Percentiles rank a stretch among this genome's conserved stretches.
These are phyloP conservation scores for Physocladia obscura DNA, from an alignment of 192 early-diverging fungal genomes.

Conservation along the genomic window DNA sequence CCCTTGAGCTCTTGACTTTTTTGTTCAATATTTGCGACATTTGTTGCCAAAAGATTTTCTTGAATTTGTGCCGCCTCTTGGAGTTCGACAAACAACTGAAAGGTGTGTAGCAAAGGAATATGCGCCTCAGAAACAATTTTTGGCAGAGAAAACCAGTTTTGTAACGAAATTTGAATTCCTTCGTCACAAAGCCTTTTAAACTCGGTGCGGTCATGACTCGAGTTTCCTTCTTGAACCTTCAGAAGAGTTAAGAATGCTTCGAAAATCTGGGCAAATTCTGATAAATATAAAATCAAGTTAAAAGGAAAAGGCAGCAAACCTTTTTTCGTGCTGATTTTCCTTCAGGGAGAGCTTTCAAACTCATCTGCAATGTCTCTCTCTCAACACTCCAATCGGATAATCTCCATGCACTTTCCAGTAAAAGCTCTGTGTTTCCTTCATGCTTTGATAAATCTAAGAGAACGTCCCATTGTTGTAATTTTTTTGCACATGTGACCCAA, in stretches of 20 bases:
- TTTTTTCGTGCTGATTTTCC: conserved; percentile 67
- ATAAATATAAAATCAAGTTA: conserved; percentile 58
- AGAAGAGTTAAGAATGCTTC: conserved; percentile 82
- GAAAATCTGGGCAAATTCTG: conserved; percentile 52
- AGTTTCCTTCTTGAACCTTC: conserved; percentile 57
- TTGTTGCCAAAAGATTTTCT: conserved; percentile 74
- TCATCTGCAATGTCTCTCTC: conserved; percentile 68
- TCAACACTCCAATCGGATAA: conserved; percentile 92
- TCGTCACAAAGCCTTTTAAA: conserved; percentile 84
- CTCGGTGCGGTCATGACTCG: neutral
- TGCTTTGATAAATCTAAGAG: conserved; percentile 88
- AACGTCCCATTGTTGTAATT: conserved; percentile 97
- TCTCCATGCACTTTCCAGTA: conserved; percentile 92
- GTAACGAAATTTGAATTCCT: conserved; percentile 80
- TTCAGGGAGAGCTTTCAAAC: conserved; percentile 64
- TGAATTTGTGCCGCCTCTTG: conserved; percentile 90
- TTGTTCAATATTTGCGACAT: conserved; percentile 77
- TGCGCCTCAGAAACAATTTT: conserved; percentile 82
- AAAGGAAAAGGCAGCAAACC: conserved; percentile 9
- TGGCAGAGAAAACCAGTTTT: conserved; percentile 82
- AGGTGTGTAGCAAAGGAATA: conserved; percentile 81
- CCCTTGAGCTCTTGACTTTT: conserved; percentile 88
- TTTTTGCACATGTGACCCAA: conserved; percentile 88
- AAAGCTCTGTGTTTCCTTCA: conserved; percentile 81
- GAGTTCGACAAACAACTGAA: conserved; percentile 96